phyloP scores from a whole-genome alignment of 345 rosid species.

The Euphorbia pulcherrima region DNA sequence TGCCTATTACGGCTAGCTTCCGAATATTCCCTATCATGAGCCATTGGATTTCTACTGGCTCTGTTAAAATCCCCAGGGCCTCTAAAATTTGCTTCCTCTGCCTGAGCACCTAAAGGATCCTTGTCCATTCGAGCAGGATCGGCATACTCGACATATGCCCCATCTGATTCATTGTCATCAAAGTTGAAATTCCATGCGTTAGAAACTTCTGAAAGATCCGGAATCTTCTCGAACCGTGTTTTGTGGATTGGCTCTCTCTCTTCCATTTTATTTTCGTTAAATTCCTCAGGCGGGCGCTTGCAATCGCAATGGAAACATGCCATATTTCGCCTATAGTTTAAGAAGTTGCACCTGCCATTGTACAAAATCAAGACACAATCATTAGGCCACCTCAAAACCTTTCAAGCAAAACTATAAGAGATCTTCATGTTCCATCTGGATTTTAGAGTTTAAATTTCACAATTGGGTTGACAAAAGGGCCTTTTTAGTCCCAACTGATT shows the following conservation, averaged over 20 bases:
- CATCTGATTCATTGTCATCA: slow-evolving; percentile 97
- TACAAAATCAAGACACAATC: slow-evolving; percentile 23
- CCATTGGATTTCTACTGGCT: slow-evolving; percentile 26
- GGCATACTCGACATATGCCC: slow-evolving; percentile 89
- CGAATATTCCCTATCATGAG: slow-evolving; percentile 39
- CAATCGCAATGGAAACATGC: slow-evolving; percentile 96
- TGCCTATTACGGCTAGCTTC: slow-evolving; percentile 36
- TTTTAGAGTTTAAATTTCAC: not conserved
- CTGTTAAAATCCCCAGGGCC: slow-evolving; percentile 32
- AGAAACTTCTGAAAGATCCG: slow-evolving; percentile 54
- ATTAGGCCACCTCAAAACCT: not conserved
- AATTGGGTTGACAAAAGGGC: too few species aligned
- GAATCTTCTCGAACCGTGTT: slow-evolving; percentile 40
- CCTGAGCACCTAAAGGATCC: slow-evolving; percentile 24
- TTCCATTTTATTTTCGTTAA: slow-evolving; percentile 50
- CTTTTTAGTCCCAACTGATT: too few species aligned
- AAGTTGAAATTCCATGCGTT: slow-evolving; percentile 96
- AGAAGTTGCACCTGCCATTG: slow-evolving; percentile 85
- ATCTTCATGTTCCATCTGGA: not conserved
- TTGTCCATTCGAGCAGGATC: slow-evolving; percentile 45
- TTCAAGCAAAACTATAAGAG: not conserved
- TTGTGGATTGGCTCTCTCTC: slow-evolving; percentile 45
- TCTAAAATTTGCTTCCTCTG: slow-evolving; percentile 34
- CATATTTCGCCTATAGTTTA: slow-evolving; percentile 88
- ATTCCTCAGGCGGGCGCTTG: slow-evolving; percentile 84